These are phyloP conservation scores for Backusella australiensis DNA, from an alignment of 192 early-diverging fungal genomes.

Conservation along the genomic window DNA sequence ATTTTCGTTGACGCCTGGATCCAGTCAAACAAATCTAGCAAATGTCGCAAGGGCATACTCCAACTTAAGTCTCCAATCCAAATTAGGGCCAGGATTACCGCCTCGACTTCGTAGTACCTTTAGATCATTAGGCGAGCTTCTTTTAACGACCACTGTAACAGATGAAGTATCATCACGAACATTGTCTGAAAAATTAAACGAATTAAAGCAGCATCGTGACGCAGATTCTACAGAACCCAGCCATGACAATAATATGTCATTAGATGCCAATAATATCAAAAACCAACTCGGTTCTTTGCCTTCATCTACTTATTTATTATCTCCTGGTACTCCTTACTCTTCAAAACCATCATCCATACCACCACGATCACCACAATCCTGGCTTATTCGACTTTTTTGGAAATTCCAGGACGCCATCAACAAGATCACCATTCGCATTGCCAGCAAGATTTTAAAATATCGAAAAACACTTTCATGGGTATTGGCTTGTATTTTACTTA, in stretches of 20 bases:
- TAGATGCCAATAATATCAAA: neutral
- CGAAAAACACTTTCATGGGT: slow-evolving; percentile 5
- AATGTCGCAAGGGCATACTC: slow-evolving; percentile 9
- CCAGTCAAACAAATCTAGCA: slow-evolving; percentile 8
- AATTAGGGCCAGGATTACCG: neutral
- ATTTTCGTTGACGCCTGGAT: slow-evolving; percentile 2
- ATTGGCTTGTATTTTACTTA: neutral
- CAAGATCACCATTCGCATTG: neutral
- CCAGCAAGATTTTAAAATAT: neutral
- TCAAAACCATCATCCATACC: neutral
- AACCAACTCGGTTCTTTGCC: neutral
- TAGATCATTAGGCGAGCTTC: neutral
- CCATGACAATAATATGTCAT: neutral
- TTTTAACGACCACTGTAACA: slow-evolving; percentile 3
- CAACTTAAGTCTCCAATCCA: neutral
- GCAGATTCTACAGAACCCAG: neutral
- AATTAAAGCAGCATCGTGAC: neutral
- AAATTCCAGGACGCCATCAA: neutral
- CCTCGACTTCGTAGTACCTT: neutral
- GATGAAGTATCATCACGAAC: neutral
- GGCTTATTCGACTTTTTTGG: neutral
- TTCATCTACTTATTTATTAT: neutral
- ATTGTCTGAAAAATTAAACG: neutral
- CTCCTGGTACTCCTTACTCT: neutral
- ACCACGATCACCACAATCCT: neutral